These are phyloP conservation scores for Smittium culicis DNA, from an alignment of 371 early-diverging fungal species.

Conservation along the genomic window DNA sequence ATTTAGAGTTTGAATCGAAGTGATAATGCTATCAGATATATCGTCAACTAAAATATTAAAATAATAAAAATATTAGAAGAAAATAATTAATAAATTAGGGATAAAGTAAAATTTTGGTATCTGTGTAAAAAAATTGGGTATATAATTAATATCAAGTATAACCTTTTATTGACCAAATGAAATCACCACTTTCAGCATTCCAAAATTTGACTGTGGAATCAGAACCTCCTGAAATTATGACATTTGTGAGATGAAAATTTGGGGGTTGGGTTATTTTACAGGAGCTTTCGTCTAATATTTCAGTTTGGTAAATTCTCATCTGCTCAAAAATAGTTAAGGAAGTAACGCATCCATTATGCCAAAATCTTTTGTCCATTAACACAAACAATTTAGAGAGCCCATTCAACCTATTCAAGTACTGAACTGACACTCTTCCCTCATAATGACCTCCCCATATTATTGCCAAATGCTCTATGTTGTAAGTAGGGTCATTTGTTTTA, in stretches of 20 bases:
- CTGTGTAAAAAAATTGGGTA: no score
- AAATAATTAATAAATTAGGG: no score
- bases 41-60: no score
- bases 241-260: neutral
- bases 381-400: slow-evolving; percentile 3
- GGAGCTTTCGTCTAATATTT: neutral
- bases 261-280: neutral
- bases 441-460: slow-evolving; percentile 9
- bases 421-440: slow-evolving; percentile 1
- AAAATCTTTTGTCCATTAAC: neutral
- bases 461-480: no score
- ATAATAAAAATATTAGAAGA: no score
- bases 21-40: neutral
- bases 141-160: neutral
- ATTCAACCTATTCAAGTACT: neutral
- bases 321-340: neutral
- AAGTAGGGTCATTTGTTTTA: no score
- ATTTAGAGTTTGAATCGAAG: slow-evolving; percentile 1
- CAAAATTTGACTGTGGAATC: slow-evolving; percentile 9
- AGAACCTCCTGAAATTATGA: slow-evolving; percentile 12
- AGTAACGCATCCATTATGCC: slow-evolving; percentile 12
- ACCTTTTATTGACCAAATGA: neutral
- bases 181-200: slow-evolving; percentile 7
- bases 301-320: neutral
- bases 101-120: no score